Evolutionary conservation across 2,329 filamentous ascomycete genomes (phyloP), one percentile per base, ranked within the genome.

Genomic region (Atkinsonella texensis): DNA sequence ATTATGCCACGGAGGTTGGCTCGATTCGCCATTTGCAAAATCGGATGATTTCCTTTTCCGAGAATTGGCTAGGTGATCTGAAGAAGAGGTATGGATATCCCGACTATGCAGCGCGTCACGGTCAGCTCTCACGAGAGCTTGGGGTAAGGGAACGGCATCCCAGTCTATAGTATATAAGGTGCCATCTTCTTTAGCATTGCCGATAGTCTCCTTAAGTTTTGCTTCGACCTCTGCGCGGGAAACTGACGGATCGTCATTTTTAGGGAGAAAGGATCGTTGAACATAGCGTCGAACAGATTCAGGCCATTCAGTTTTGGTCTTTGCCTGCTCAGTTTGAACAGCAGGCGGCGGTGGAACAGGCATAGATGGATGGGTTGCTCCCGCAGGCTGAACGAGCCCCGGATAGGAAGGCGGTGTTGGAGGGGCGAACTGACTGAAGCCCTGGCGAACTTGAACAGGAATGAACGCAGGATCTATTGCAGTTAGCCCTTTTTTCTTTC

Each of bases 21-120:
- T 70, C 53, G 74, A 69, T 55, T 80, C 73, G 59, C 77, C 73
- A 57, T 75, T 70, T 62, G 72, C 69, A 60, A 77, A 70, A 55
- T 84, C 87, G 59, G 76, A 73, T 42, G 88, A 94, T 69, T 95
- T 95, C 63, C 90, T 80, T 73, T 96, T 96, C 70, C 83, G 87
- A 40, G 79, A 74, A 54, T 68, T 71, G 56, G 64, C 63, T 53
- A 61, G 53, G 48, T 62, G 54, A 53, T 60, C 61, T 47, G 60
- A 53, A 47, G 55, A 55, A 15, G 61, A 52, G 31, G 56, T 53
- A 38, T 60, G 55, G 35, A 56, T 45, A 54, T 65, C 65, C 63
- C 51, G 63, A 65, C 65, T 73, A 59, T 70, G 60, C 58, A 73
- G 72, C 53, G 70, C 68, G 58, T 77, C 70, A 58, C 80, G 84